Evolutionary conservation across 164 flowering plant species (phyloP).

Genomic region (Chloranthus sessilifolius): DNA sequence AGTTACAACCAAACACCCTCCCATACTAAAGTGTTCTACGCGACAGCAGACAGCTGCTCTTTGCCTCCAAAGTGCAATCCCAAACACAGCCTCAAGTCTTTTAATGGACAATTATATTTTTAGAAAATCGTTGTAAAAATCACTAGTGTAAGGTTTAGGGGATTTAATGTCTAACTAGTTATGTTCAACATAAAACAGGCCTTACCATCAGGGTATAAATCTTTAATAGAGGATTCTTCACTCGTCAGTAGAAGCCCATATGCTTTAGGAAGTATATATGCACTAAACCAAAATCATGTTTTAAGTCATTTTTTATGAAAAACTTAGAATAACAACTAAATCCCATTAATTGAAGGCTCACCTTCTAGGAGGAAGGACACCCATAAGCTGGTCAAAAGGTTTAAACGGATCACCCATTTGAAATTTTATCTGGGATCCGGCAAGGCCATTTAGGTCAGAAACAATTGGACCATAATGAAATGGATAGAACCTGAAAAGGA

Average conservation of each 20-base stretch:
- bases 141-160: no score
- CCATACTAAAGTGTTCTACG: no score
- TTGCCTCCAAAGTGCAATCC: no score
- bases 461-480: conserved; percentile 51
- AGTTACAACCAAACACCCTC: no score
- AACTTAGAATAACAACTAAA: not conserved
- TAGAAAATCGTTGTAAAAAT: no score
- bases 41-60: no score
- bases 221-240: conserved; percentile 21
- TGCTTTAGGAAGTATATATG: conserved; percentile 30
- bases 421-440: conserved; percentile 21
- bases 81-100: no score
- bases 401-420: conserved; percentile 36
- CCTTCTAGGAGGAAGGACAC: conserved; percentile 54
- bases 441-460: conserved; percentile 44
- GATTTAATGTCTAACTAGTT: no score
- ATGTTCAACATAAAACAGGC: not conserved
- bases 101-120: no score
- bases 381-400: conserved; percentile 58
- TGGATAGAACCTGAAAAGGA: conserved; percentile 39
- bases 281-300: conserved; percentile 17
- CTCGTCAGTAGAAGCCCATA: conserved; percentile 27
- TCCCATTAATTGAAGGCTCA: conserved; percentile 1
- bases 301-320: not conserved
- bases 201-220: conserved; percentile 39